Percentiles rank a stretch among this genome's conserved stretches.
Evolutionary conservation across 129 eudicot species (phyloP).

Genomic region (Gnaphalium uliginosum): DNA sequence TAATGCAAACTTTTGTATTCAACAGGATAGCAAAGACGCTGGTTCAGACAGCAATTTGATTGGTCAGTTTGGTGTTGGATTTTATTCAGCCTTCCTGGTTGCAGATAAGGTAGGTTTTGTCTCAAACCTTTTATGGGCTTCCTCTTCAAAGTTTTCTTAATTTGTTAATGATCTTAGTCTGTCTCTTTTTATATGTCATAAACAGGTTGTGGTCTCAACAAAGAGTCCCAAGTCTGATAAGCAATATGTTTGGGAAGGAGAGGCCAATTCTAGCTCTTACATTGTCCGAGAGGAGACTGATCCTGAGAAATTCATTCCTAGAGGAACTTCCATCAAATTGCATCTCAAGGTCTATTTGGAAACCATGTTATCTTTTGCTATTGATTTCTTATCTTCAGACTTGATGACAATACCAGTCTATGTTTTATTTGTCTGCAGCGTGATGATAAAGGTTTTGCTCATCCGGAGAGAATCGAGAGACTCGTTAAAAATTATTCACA

Average conservation of each 20-base stretch:
- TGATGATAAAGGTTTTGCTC: constrained; percentile 86
- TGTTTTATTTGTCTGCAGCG: constrained; percentile 46
- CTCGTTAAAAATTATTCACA: constrained; percentile 91
- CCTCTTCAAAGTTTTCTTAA: not conserved
- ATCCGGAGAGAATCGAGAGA: constrained; percentile 85
- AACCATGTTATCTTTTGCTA: not conserved
- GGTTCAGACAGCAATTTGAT: constrained; percentile 94
- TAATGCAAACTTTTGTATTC: constrained; percentile 20
- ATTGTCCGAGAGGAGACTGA: constrained; percentile 93
- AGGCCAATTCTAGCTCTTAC: constrained; percentile 89
- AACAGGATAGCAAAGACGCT: constrained; percentile 94
- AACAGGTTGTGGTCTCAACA: constrained; percentile 88
- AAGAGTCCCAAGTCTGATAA: constrained; percentile 93
- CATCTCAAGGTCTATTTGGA: constrained; percentile 67
- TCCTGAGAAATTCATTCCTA: constrained; percentile 72
- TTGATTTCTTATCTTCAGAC: not conserved
- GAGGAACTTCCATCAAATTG: constrained; percentile 88
- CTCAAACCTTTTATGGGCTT: not conserved
- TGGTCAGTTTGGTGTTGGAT: constrained; percentile 99
- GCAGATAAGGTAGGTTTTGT: constrained; percentile 61
- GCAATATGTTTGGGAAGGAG: constrained; percentile 98
- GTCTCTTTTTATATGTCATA: constrained; percentile 19
- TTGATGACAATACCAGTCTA: not conserved
- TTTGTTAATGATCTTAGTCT: constrained; percentile 2
- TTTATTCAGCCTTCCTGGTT: constrained; percentile 91